Evolutionary conservation across 2,329 filamentous ascomycete species (phyloP), one percentile per base, ranked within the genome.

Genomic region (Neonectria magnoliae): DNA sequence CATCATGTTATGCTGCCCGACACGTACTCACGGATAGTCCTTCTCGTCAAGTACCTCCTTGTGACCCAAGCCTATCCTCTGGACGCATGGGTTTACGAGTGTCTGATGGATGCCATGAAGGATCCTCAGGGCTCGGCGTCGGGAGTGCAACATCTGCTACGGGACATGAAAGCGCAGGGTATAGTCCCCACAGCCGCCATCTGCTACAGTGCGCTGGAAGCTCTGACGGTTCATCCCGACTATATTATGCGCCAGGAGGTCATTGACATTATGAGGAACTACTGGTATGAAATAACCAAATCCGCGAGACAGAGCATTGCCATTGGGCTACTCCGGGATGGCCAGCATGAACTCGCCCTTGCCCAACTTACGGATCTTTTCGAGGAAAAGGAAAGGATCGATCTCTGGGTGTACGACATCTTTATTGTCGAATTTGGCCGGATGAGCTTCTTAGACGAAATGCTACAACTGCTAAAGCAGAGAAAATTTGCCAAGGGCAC

Each of bases 211-310:
- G 88, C 91, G 2, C 80, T 98, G 20, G 67, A 91, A 83, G 90
- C 87, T 5, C 83, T 98, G 25, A 88, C 92, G 0, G 87, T 96
- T 9, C 96, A 98, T 76, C 93, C 95, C 0, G 92, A 98, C 78
- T 95, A 97, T 71, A 70, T 93, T 6, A 81, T 96, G 25, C 89
- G 94, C 38, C 86, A 87, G 57, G 84, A 90, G 38, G 84, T 97
- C 4, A 81, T 98, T 42, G 81, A 87, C 59, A 89, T 90, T 60
- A 93, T 96, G 91, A 88, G 88, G 72, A 84, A 88, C 60, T 85
- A 88, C 67, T 97, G 93, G 92, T 76, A 77, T 52, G 66, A 73
- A 2, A 68, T 77, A 7, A 45, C 85, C 84, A 11, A 82, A 85
- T 81, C 87, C 7, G 91, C 89, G 9, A 87, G 87, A 75, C 87